Percentiles rank a stretch among this genome's conserved stretches.
Conservation (phyloP, 2,329 filamentous ascomycete species). For the Colletotrichum kahawae region DNA sequence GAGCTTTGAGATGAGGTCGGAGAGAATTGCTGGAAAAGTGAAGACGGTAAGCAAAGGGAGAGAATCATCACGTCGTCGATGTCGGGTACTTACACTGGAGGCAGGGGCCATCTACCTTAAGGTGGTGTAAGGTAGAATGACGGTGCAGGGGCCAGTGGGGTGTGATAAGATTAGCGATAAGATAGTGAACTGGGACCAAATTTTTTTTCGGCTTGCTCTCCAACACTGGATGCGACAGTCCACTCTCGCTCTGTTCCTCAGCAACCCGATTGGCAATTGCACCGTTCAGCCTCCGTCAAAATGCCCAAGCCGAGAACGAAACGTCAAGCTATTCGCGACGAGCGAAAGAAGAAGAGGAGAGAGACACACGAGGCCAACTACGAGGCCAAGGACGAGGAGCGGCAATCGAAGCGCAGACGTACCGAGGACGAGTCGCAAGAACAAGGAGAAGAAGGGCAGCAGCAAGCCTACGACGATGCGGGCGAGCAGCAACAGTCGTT, state of each 20-base stretch:
- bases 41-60: not conserved
- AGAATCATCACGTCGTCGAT: not conserved
- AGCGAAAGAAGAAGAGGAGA: constrained; percentile 44
- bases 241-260: not conserved
- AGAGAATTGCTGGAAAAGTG: not conserved
- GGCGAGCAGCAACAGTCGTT: constrained; percentile 34
- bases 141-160: not conserved
- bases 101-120: not conserved
- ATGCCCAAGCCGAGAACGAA: constrained; percentile 53
- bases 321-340: constrained; percentile 41
- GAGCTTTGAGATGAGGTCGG: not conserved
- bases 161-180: constrained; percentile 27
- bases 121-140: not conserved
- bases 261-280: not conserved
- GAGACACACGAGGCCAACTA: constrained; percentile 27
- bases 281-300: constrained; percentile 18
- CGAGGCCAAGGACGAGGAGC: constrained; percentile 21
- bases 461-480: constrained; percentile 24
- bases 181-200: constrained; percentile 14
- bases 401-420: constrained; percentile 24
- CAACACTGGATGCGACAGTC: not conserved
- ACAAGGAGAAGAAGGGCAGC: constrained; percentile 21
- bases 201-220: not conserved
- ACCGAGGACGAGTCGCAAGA: constrained; percentile 26
- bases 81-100: not conserved